Percentiles rank a stretch among this genome's conserved stretches.
phyloP scores from a whole-genome alignment of 1,284 basidiomycete genomes.

The Mycosarcoma mackinlayi region DNA sequence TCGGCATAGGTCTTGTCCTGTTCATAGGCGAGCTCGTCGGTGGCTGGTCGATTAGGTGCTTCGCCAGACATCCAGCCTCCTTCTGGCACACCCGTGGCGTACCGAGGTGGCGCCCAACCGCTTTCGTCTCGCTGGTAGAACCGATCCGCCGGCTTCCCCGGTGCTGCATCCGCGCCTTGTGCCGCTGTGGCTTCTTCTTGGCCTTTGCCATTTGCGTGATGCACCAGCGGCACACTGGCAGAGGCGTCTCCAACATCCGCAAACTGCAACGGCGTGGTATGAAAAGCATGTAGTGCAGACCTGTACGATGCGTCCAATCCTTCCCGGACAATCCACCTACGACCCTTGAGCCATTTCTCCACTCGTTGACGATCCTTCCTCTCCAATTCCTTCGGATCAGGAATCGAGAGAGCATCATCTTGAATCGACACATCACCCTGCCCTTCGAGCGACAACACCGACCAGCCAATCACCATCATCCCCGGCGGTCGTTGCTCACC shows the following conservation, averaged over 20 bases:
- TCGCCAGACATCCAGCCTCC: constrained; percentile 49
- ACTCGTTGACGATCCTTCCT: constrained; percentile 41
- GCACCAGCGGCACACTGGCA: constrained; percentile 2
- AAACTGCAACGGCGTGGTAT: constrained; percentile 18
- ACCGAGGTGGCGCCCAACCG: constrained; percentile 61
- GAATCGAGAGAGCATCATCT: constrained; percentile 66
- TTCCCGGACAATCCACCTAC: constrained; percentile 50
- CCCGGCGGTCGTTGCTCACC: constrained; percentile 93
- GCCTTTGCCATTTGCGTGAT: constrained; percentile 8
- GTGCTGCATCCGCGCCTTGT: no score
- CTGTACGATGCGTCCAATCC: constrained; percentile 54
- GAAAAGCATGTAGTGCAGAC: constrained; percentile 21
- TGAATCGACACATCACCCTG: constrained; percentile 71
- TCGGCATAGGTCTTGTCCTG: constrained; percentile 46
- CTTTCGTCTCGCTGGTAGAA: constrained; percentile 25
- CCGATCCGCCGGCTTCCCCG: constrained; percentile 8
- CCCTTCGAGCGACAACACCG: constrained; percentile 73
- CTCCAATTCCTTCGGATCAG: constrained; percentile 18
- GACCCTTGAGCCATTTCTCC: constrained; percentile 42
- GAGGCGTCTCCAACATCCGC: constrained; percentile 3
- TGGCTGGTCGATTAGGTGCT: constrained; percentile 35
- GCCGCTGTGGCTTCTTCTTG: no score
- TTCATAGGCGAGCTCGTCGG: constrained; percentile 27
- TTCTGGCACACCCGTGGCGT: constrained; percentile 28
- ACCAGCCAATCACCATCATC: constrained; percentile 95